phyloP scores from a whole-genome alignment of 2,329 filamentous ascomycete species.

The Alternaria postmessia region DNA sequence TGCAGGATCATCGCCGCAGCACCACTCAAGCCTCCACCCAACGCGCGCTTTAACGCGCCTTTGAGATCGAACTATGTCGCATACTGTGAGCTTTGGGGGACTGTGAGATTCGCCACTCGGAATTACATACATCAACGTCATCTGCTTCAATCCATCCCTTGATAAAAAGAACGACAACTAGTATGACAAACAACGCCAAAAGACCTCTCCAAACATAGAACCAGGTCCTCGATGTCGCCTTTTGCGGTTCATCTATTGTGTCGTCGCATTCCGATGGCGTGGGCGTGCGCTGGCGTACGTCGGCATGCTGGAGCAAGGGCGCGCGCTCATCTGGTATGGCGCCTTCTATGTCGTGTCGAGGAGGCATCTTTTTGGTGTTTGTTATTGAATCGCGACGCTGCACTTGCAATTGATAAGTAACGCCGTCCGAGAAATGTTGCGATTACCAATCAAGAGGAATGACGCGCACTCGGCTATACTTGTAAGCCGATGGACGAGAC shows the following conservation, averaged over 20 bases:
- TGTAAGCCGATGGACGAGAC: background rate
- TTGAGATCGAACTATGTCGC: constrained; percentile 36
- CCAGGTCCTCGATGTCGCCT: constrained; percentile 22
- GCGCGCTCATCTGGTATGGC: constrained; percentile 28
- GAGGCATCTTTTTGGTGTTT: constrained; percentile 12
- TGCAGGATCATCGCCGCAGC: constrained; percentile 43
- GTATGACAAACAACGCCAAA: constrained; percentile 19
- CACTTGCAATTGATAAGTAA: background rate
- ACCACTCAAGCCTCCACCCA: constrained; percentile 41
- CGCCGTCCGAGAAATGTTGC: background rate
- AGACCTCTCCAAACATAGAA: constrained; percentile 30
- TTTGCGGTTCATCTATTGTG: constrained; percentile 18
- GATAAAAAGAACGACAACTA: constrained; percentile 30
- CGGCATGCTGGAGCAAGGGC: constrained; percentile 27
- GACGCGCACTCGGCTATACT: constrained; percentile 10
- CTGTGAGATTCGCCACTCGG: background rate
- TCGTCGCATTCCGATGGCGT: constrained; percentile 14
- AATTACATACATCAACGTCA: constrained; percentile 35
- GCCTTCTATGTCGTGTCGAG: constrained; percentile 21
- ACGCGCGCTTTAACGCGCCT: constrained; percentile 35
- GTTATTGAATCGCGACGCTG: background rate
- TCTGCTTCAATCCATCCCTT: constrained; percentile 41
- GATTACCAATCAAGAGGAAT: constrained; percentile 13
- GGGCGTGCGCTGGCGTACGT: constrained; percentile 2
- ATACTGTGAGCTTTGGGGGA: background rate